Conservation (phyloP, 2,329 filamentous ascomycete species). For the Amauroascus niger region DNA sequence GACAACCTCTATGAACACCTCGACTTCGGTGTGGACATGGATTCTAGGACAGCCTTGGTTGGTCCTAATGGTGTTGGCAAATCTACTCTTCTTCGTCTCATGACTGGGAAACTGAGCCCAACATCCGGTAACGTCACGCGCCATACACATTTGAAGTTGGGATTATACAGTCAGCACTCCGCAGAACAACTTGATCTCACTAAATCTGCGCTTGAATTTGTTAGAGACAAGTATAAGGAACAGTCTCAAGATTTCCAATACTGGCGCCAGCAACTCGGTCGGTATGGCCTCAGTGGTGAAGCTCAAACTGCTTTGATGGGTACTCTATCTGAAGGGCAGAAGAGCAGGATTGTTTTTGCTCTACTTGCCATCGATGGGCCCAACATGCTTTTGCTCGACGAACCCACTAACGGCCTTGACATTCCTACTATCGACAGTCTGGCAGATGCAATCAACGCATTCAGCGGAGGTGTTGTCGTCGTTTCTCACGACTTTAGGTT, state of each 20-base stretch:
- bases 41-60: slow-evolving; percentile 94
- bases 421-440: slow-evolving; percentile 97
- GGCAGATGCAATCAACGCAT: slow-evolving; percentile 95
- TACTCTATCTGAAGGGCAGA: slow-evolving; percentile 93
- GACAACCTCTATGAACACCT: slow-evolving; percentile 95
- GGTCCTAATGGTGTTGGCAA: slow-evolving; percentile 99
- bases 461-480: slow-evolving; percentile 90
- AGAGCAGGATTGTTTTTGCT: slow-evolving; percentile 95
- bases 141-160: slow-evolving; percentile 97
- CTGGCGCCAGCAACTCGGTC: slow-evolving; percentile 95
- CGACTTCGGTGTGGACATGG: slow-evolving; percentile 99
- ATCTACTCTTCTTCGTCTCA: slow-evolving; percentile 98
- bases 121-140: slow-evolving; percentile 72
- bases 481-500: slow-evolving; percentile 99
- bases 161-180: slow-evolving; percentile 96
- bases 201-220: slow-evolving; percentile 95
- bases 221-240: slow-evolving; percentile 82
- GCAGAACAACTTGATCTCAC: slow-evolving; percentile 96
- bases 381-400: slow-evolving; percentile 96
- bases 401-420: slow-evolving; percentile 98
- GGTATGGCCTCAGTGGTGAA: slow-evolving; percentile 87
- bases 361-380: slow-evolving; percentile 88
- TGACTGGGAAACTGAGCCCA: slow-evolving; percentile 98
- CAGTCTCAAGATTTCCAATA: slow-evolving; percentile 98
- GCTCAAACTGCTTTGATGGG: slow-evolving; percentile 96